A percentile compares a stretch with the other conserved stretches of the same genome.
phyloP scores from a whole-genome alignment of 2,329 filamentous ascomycete species.

The Scortechinia acanthostroma region DNA sequence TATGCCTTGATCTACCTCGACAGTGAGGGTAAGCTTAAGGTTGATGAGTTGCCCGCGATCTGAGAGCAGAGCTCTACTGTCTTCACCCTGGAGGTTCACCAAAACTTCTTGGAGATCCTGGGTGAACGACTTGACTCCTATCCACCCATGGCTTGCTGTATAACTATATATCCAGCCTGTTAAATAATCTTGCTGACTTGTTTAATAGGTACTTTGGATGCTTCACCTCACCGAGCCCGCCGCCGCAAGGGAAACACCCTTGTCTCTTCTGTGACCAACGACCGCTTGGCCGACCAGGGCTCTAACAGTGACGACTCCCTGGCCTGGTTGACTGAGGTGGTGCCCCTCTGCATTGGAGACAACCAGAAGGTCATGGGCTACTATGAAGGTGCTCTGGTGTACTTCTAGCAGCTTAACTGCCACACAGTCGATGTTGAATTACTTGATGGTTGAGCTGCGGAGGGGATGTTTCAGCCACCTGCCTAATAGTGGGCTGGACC shows the following conservation, averaged over 20 bases:
- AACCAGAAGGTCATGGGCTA: constrained; percentile 22
- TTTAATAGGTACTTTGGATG: not conserved
- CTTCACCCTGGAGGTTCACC: constrained; percentile 20
- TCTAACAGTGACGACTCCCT: too few species aligned
- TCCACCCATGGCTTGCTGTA: constrained; percentile 9
- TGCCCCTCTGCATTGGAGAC: constrained; percentile 22
- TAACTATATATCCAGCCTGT: constrained; percentile 5
- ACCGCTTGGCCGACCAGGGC: too few species aligned
- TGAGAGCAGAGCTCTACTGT: constrained; percentile 16
- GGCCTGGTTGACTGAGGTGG: too few species aligned
- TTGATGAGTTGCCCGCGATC: constrained; percentile 20
- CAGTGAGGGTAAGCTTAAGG: constrained; percentile 18
- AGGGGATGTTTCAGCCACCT: too few species aligned
- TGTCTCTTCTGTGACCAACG: too few species aligned
- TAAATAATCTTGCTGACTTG: too few species aligned
- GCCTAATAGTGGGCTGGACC: too few species aligned
- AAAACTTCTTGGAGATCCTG: constrained; percentile 20
- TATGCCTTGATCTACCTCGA: constrained; percentile 25
- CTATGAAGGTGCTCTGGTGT: constrained; percentile 27
- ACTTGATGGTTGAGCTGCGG: too few species aligned
- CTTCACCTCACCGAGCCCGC: not conserved
- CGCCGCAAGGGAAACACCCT: not conserved
- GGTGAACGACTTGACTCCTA: constrained; percentile 17
- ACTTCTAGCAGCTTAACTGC: constrained; percentile 33
- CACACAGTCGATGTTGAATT: too few species aligned